Conservation (phyloP, 2,329 filamentous ascomycete species). For the Colletotrichum navitas region DNA sequence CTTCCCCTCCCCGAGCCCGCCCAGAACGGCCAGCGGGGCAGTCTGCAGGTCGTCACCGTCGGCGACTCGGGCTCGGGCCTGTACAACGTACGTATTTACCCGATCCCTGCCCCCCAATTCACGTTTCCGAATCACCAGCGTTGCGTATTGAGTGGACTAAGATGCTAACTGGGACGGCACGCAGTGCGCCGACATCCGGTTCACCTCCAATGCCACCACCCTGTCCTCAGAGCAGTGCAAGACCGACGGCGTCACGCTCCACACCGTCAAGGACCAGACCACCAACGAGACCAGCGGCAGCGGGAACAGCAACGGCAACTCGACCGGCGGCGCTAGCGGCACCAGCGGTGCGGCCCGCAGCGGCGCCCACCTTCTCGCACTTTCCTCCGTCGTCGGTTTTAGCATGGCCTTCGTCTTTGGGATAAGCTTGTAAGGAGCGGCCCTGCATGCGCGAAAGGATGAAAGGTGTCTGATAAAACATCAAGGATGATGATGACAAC, state of each 20-base stretch:
- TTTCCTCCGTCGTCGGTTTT: conserved; percentile 55
- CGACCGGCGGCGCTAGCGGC: conserved; percentile 9
- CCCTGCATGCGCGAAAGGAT: too few relatives aligned
- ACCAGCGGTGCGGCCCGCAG: conserved; percentile 40
- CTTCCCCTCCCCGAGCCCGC: conserved; percentile 67
- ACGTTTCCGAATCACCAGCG: too few relatives aligned
- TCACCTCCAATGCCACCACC: conserved; percentile 65
- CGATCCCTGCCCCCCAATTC: neutral
- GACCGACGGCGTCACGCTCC: conserved; percentile 66
- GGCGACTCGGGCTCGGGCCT: conserved; percentile 70
- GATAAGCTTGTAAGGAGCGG: conserved; percentile 50
- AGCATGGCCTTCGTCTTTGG: conserved; percentile 54
- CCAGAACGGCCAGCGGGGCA: conserved; percentile 72
- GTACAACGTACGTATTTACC: conserved; percentile 68
- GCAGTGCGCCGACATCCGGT: conserved; percentile 80
- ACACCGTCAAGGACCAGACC: conserved; percentile 49
- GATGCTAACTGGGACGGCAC: conserved; percentile 35
- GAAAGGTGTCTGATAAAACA: neutral
- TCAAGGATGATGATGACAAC: conserved; percentile 14
- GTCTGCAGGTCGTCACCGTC: conserved; percentile 77
- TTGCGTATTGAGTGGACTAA: neutral
- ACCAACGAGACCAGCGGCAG: conserved; percentile 41
- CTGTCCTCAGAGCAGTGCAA: conserved; percentile 65
- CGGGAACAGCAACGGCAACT: conserved; percentile 35
- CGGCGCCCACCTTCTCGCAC: conserved; percentile 44